Percentiles rank a stretch among this genome's conserved stretches.
Conservation (phyloP, 108 stramenopile genomes). For the Cyclotella kingstonii region DNA sequence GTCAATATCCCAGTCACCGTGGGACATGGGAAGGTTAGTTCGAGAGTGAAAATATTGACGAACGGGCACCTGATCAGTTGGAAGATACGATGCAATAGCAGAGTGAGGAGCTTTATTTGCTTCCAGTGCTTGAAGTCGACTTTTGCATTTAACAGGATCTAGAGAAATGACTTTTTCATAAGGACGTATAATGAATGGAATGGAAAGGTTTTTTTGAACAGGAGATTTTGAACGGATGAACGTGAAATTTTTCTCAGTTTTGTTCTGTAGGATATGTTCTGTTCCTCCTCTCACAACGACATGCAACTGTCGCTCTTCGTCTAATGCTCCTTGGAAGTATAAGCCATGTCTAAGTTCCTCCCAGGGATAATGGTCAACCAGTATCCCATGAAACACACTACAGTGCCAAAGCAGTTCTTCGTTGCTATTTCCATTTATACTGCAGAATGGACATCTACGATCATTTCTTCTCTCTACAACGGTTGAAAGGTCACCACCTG, state of each 20-base stretch:
- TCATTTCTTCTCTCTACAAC: conserved; percentile 15
- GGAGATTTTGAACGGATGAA: conserved; percentile 5
- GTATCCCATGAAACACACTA: conserved; percentile 20
- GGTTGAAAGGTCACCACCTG: conserved; percentile 11
- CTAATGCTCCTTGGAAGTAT: conserved; percentile 17
- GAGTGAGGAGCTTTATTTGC: conserved; percentile 20
- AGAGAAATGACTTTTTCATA: background rate
- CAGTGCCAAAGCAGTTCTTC: conserved; percentile 25
- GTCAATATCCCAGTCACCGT: conserved; percentile 19
- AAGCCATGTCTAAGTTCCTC: conserved; percentile 1
- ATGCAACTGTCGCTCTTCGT: conserved; percentile 24
- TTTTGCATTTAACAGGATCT: conserved; percentile 5
- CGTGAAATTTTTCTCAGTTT: conserved; percentile 5
- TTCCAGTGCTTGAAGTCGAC: conserved; percentile 12
- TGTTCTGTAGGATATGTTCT: background rate
- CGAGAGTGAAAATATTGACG: conserved; percentile 44
- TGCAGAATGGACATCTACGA: conserved; percentile 26
- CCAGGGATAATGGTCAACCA: conserved; percentile 3
- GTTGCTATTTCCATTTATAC: conserved; percentile 19
- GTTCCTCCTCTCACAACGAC: conserved; percentile 10
- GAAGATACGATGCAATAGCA: conserved; percentile 19
- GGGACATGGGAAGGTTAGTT: conserved; percentile 38
- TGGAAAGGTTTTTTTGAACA: too few relatives aligned
- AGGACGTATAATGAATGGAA: background rate
- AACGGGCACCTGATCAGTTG: conserved; percentile 17